Evolutionary conservation across 139 green algal species (phyloP), one percentile per base, ranked within the genome.

Genomic region (Chlamydomonas sp.): DNA sequence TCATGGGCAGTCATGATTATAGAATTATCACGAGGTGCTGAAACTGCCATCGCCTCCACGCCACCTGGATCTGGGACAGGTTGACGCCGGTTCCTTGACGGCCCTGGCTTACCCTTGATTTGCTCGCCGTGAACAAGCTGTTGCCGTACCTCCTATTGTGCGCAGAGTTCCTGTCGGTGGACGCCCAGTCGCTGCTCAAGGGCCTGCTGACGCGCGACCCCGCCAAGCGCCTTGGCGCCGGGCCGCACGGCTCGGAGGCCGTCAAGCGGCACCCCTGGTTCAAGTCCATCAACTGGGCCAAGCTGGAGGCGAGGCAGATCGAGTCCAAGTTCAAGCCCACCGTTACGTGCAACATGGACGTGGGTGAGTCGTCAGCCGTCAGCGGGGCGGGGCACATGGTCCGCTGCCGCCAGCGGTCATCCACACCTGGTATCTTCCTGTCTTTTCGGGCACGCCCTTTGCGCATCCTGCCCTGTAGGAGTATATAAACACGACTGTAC

Each of bases 221-320:
- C 2, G 49, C 79, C 59, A 96, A 97, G 93, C 94, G 98, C 72
- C 90, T 99, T 60, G 98, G 98, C 15, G 93, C 84, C 69, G 96
- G 97, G 0, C 85, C 92, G 2, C 78, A 85, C 15, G 97, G 97
- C 77, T 87, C 84, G 5, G 93, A 92, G 1, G 93, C 90, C 4
- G 87, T 98, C n/a, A 94, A 93, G 89, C 81, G 31, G 76, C 97
- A 99, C 92, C 78, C 95, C 63, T 99, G 99, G 92, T 99, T 99
- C 94, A 94, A 92, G 88, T 20, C 66, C 17, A 94, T 99, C 71
- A 94, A 98, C 83, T 99, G 97, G 97, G 77, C 91, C 63, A 93
- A 93, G 90, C 93, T 99, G 77, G 96, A 97, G 83, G 80, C 60
- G 20, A 86, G 95, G 1, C 63, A 97, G 86, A 77, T 99, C 0